These are phyloP conservation scores for barrel medic (Medicago truncatula) DNA, from an alignment of 306 rosid species.

Conservation along the genomic window MtrunA17r5.0-ANR NC_053043.1:2802001-2802500, in stretches of 20 bases:
- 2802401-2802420: no score
- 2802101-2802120: no score
- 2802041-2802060: no score
- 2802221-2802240: neutral
- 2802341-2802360: neutral
- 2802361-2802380: conserved; percentile 21
- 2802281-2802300: conserved; percentile 16
- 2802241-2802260: neutral
- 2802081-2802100: no score
- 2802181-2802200: neutral
- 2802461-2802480: no score
- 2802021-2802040: no score
- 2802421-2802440: no score
- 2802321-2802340: neutral
- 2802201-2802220: neutral
- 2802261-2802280: conserved; percentile 43
- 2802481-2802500: no score
- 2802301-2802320: conserved; percentile 4
- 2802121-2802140: no score
- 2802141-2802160: neutral
- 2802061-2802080: no score
- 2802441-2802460: no score
- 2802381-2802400: neutral
- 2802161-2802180: neutral
- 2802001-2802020: no score